Base-by-base conservation (phyloP, 2,329 filamentous ascomycete genomes). In the Fusarium tuaranense region DNA sequence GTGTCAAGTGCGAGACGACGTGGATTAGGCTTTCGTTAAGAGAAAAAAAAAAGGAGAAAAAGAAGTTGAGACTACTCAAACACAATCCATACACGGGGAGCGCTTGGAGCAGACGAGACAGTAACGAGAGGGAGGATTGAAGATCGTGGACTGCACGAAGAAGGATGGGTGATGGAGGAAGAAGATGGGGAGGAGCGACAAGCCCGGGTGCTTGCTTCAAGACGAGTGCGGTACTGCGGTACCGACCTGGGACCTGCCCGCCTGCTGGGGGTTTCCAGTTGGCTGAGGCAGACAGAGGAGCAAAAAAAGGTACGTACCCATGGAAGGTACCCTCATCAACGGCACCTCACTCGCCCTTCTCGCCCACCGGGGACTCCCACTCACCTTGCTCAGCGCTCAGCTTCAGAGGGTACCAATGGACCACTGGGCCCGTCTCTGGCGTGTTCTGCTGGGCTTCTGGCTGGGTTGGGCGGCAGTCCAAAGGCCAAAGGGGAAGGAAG, bases 151-250 rank as follows among this genome's bases (percentile, higher is more conserved):
- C 72, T 74, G 79, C 73, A 78, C 78, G 79, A 79, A 77, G 79
- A 81, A 78, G 77, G 80, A 79, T 80, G 78, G 81, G 78, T 75
- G 76, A 78, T 77, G 72, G 76, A 78, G 78, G 79, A 78, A 78
- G 80, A 82, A 76, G 78, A 81, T 78, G 79, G 80, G 81, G 81
- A 83, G 78, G 81, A 82, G 81, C 81, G 81, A 83, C 80, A 79
- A 80, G 78, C 73, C 74, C 72, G 78, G 80, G 78, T 77, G 79
- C 76, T 77, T 76, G 75, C 80, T 75, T 58, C 73, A 73, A 76
- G 76, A 79, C 73, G 76, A 76, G 77, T 78, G 77, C 68, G 78
- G 78, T 78, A 76, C 78, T 74, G 75, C 71, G 76, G 77, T 78
- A 75, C 78, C 69, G 67, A 73, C 78, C 70, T 79, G 74, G 70